Conservation (phyloP, 2,329 filamentous ascomycete species). For the Sordariomycetes sp. region DNA sequence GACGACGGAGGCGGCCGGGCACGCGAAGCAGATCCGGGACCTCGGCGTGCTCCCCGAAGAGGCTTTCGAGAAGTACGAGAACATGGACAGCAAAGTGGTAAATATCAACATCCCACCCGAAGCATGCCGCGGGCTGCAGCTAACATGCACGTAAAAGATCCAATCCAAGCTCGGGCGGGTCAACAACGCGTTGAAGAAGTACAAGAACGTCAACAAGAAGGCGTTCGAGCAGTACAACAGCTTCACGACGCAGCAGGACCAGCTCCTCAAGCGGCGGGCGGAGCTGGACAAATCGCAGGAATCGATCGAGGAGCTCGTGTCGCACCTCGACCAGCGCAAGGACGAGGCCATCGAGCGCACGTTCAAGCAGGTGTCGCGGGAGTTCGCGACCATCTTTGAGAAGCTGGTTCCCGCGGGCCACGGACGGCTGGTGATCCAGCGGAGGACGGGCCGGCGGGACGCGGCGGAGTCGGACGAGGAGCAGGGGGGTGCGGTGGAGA, state of each 20-base stretch:
- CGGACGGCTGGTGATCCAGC: conserved; percentile 85
- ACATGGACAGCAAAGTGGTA: conserved; percentile 68
- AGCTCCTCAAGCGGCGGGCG: conserved; percentile 69
- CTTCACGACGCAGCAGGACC: conserved; percentile 87
- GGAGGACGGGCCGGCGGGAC: conserved; percentile 65
- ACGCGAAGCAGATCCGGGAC: conserved; percentile 80
- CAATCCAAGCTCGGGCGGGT: conserved; percentile 73
- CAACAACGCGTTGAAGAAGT: conserved; percentile 89
- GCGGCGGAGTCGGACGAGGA: conserved; percentile 60
- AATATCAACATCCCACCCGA: conserved; percentile 13
- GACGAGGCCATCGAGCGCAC: conserved; percentile 97
- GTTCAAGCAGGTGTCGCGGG: conserved; percentile 92
- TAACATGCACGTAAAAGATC: conserved; percentile 28
- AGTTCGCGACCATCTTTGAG: conserved; percentile 88
- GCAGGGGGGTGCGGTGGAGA: conserved; percentile 66
- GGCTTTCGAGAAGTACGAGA: conserved; percentile 83
- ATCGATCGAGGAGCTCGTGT: conserved; percentile 86
- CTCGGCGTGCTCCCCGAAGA: conserved; percentile 89
- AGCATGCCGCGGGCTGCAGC: background rate
- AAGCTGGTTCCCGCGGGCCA: conserved; percentile 90
- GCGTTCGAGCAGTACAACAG: conserved; percentile 98
- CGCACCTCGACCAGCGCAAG: conserved; percentile 86
- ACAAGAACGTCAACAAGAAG: conserved; percentile 98
- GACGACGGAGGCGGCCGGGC: conserved; percentile 67
- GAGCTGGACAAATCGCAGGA: conserved; percentile 80